phyloP scores from a whole-genome alignment of 2,329 filamentous ascomycete genomes.

The Leptographium wingfieldii region DNA sequence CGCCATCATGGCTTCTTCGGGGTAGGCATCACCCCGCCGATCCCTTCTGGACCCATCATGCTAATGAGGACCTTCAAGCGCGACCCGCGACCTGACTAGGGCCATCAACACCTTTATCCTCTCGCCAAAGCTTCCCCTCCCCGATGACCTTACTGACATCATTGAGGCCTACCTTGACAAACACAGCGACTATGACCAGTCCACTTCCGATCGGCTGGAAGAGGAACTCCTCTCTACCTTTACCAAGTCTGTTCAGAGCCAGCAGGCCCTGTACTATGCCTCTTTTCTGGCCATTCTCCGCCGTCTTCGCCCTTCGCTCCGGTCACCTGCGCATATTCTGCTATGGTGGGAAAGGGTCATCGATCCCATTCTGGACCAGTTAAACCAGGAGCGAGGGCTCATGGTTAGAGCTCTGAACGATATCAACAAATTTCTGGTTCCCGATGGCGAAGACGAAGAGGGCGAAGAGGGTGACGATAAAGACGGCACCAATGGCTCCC shows the following conservation, averaged over 20 bases:
- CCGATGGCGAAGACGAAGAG: constrained; percentile 44
- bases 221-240: constrained; percentile 60
- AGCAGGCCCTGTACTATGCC: constrained; percentile 39
- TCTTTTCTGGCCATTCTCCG: constrained; percentile 59
- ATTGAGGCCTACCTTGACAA: constrained; percentile 57
- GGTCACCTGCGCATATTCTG: constrained; percentile 47
- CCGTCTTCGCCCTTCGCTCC: constrained; percentile 50
- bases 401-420: constrained; percentile 53
- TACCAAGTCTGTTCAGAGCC: constrained; percentile 47
- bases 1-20: neutral
- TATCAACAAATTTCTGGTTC: constrained; percentile 49
- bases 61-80: constrained; percentile 22
- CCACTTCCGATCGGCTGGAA: constrained; percentile 56
- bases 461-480: constrained; percentile 22
- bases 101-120: constrained; percentile 39
- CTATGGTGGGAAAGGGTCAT: constrained; percentile 61
- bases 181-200: constrained; percentile 54
- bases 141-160: constrained; percentile 47
- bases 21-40: neutral
- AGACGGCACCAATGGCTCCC: constrained; percentile 22
- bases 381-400: constrained; percentile 49
- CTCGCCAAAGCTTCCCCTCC: constrained; percentile 46
- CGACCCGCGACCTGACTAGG: constrained; percentile 49
- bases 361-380: constrained; percentile 38
- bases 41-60: neutral